These are phyloP conservation scores for Xerocomus cyaneibrunnescens DNA, from an alignment of 1,284 basidiomycete species.

Conservation along the genomic window DNA sequence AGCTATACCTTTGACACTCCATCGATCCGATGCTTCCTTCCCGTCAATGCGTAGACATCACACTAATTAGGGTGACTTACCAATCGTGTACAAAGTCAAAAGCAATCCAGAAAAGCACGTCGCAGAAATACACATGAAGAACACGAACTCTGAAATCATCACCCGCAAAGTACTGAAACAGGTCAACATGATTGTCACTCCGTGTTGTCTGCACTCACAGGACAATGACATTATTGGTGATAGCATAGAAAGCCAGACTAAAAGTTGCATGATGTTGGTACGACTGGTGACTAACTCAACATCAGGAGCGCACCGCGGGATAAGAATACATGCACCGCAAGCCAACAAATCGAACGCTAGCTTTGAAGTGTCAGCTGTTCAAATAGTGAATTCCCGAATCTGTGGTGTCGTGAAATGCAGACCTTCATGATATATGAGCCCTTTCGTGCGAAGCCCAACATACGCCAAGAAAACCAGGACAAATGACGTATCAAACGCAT, in stretches of 20 bases:
- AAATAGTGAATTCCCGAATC: slow-evolving; percentile 10
- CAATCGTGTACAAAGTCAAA: slow-evolving; percentile 81
- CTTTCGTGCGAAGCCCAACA: slow-evolving; percentile 63
- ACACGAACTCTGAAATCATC: slow-evolving; percentile 77
- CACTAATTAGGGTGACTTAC: slow-evolving; percentile 34
- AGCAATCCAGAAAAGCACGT: slow-evolving; percentile 87
- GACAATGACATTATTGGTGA: slow-evolving; percentile 81
- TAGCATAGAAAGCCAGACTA: slow-evolving; percentile 81
- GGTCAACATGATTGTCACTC: slow-evolving; percentile 7
- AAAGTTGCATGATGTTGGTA: slow-evolving; percentile 1
- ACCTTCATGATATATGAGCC: slow-evolving; percentile 59
- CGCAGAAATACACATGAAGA: slow-evolving; percentile 81
- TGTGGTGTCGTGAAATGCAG: slow-evolving; percentile 5
- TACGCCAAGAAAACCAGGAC: slow-evolving; percentile 73
- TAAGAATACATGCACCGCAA: slow-evolving; percentile 84
- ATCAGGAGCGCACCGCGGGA: slow-evolving; percentile 58
- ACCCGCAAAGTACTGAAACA: slow-evolving; percentile 62
- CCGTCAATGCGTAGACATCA: slow-evolving; percentile 15
- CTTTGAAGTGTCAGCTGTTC: slow-evolving; percentile 54
- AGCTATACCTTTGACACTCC: slow-evolving; percentile 69
- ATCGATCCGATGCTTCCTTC: slow-evolving; percentile 46
- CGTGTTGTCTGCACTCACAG: slow-evolving; percentile 47
- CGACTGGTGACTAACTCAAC: not conserved
- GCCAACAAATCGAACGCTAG: slow-evolving; percentile 82
- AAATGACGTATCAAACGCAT: slow-evolving; percentile 81